Base-by-base conservation (phyloP, 1,284 basidiomycete species). In the Ganoderma lingzhi region DNA sequence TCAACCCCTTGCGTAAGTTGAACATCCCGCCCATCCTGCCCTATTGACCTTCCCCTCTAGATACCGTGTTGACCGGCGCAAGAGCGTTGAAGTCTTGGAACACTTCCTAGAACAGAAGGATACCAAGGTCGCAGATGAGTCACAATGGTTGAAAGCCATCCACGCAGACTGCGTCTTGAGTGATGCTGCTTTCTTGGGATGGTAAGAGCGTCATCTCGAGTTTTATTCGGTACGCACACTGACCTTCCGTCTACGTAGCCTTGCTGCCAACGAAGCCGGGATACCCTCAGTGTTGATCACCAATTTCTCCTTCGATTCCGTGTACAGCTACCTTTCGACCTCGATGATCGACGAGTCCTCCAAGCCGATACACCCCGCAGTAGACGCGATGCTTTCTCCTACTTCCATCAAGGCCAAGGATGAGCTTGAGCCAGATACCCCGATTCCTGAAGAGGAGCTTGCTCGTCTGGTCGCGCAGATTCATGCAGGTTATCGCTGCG, bases 251-350 rank as follows among this genome's bases (percentile, higher is more conserved):
- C 28, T 65, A 73, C n/a, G n/a, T 17, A 93, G 93, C 76, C 84
- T 91, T 62, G 92, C 92, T 1, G 93, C 91, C 2, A 87, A 89
- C 69, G 77, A 82, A 42, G 87, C 88, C 0, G 84, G 86, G 0
- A 83, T 94, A 35, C 92, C 92, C 1, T 90, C 90, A 0, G 83
- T 90, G 60, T 82, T 94, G 19, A 85, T 93, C 70, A 93, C 91
- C 64, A 94, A 94, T 80, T 94, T 94, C 77, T 92, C 92, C 0
- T 94, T 94, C 78, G 92, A 94, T 79, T 91, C 92, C 0, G 92
- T 93, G 12, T 94, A 91, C 77, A 93, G 91, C 72, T 93, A 90
- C 72, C 87, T 94, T 17, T 73, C 73, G 10, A 75, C 71, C 3
- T 55, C 71, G 12, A 65, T 74, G n/a, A 66, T 76, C 51, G 74